phyloP scores from a whole-genome alignment of 139 green algal genomes.

The Chlorella vulgaris region DNA sequence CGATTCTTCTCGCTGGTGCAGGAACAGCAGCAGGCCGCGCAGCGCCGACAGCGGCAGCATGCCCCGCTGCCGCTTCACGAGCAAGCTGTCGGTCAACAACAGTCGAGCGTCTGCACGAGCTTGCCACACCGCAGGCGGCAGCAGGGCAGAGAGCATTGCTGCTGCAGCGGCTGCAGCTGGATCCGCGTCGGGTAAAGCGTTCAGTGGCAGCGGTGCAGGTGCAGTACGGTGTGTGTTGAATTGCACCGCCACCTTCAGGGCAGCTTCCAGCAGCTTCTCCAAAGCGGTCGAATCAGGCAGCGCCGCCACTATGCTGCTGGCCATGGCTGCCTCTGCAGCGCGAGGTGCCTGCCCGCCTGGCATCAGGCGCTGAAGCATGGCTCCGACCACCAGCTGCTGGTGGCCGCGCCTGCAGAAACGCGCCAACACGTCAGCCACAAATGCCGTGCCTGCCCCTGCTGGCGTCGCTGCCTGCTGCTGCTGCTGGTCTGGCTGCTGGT shows the following conservation, averaged over 20 bases:
- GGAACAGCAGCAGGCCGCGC: conserved; percentile 27
- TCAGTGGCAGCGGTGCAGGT: background rate
- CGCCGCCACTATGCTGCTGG: conserved; percentile 9
- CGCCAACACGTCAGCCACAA: conserved; percentile 16
- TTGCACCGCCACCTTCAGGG: background rate
- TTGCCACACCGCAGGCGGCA: conserved; percentile 18
- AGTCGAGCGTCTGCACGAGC: conserved; percentile 13
- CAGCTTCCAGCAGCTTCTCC: conserved; percentile 26
- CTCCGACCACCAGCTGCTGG: background rate
- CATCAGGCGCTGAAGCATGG: background rate
- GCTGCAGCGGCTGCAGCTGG: background rate
- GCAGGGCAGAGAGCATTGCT: background rate
- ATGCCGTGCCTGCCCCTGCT: background rate
- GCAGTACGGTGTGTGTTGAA: background rate
- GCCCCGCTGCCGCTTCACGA: conserved; percentile 26
- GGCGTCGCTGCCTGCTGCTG: background rate
- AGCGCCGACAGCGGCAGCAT: conserved; percentile 9
- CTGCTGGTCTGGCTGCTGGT: background rate
- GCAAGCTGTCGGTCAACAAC: conserved; percentile 37
- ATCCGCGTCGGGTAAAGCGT: background rate
- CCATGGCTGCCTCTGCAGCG: background rate
- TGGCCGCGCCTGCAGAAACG: conserved; percentile 26
- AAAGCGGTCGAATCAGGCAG: background rate
- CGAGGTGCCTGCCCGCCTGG: background rate
- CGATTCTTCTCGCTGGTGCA: conserved; percentile 1